These are phyloP conservation scores for Alternaria sp. DNA, from an alignment of 2,329 filamentous ascomycete species.

Conservation along the genomic window DNA sequence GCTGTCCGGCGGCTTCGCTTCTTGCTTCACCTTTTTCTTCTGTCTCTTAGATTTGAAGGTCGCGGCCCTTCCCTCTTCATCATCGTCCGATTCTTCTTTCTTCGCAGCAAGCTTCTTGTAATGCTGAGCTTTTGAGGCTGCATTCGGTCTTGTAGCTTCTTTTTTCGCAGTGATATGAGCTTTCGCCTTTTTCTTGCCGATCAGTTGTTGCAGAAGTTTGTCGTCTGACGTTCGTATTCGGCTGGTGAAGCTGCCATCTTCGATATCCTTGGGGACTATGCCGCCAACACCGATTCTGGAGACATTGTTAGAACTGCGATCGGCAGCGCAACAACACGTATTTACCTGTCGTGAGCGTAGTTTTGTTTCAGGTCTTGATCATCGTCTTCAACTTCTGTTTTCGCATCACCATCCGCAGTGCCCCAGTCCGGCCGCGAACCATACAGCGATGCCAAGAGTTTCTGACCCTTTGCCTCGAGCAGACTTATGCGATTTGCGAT, in stretches of 20 bases:
- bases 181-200: constrained; percentile 53
- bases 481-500: constrained; percentile 63
- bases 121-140: constrained; percentile 36
- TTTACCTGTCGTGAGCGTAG: constrained; percentile 61
- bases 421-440: constrained; percentile 54
- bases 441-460: constrained; percentile 63
- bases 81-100: constrained; percentile 47
- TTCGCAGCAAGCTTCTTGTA: constrained; percentile 26
- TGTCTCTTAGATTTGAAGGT: constrained; percentile 43
- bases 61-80: constrained; percentile 48
- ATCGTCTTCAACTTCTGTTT: constrained; percentile 54
- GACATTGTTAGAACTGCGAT: neutral
- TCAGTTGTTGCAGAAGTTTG: constrained; percentile 49
- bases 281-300: constrained; percentile 50
- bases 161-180: constrained; percentile 36
- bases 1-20: constrained; percentile 2
- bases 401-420: constrained; percentile 37
- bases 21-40: constrained; percentile 25
- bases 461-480: constrained; percentile 60
- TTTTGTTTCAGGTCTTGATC: constrained; percentile 63
- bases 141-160: constrained; percentile 25
- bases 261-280: constrained; percentile 43
- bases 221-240: constrained; percentile 51
- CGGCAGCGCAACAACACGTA: neutral
- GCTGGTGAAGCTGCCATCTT: constrained; percentile 47